These are phyloP conservation scores for Sphagnum contortum DNA, from an alignment of 225 moss, liverwort and hornwort genomes.

Conservation along the genomic window DNA sequence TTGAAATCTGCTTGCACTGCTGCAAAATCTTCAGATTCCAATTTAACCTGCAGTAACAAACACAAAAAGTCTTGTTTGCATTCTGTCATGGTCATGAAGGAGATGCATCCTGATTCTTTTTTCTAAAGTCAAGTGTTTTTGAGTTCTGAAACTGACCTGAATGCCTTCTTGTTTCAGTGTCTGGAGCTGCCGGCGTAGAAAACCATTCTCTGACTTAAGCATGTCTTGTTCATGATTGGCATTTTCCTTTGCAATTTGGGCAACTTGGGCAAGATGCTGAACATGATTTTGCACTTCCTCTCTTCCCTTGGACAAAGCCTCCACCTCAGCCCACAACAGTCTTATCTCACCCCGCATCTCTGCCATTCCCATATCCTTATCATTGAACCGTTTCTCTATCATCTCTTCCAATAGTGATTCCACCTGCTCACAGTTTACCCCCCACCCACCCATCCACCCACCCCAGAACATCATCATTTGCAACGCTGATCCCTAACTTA, in stretches of 20 bases:
- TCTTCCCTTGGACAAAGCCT: slow-evolving; percentile 35
- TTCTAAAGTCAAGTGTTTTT: no score
- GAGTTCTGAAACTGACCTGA: slow-evolving; percentile 9
- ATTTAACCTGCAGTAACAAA: slow-evolving; percentile 10
- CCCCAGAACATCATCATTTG: no score
- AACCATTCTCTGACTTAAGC: slow-evolving; percentile 9
- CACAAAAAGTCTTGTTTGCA: no score
- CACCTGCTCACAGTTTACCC: slow-evolving; percentile 12
- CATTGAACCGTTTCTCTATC: slow-evolving; percentile 33
- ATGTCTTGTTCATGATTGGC: slow-evolving; percentile 13
- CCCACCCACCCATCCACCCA: neutral
- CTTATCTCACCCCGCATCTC: slow-evolving; percentile 71
- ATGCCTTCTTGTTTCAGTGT: slow-evolving; percentile 10
- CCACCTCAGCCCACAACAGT: slow-evolving; percentile 59
- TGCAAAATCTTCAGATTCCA: slow-evolving; percentile 17
- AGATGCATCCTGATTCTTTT: no score
- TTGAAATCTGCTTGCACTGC: slow-evolving; percentile 31
- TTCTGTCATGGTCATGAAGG: no score
- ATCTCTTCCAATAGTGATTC: slow-evolving; percentile 32
- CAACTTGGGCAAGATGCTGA: slow-evolving; percentile 17
- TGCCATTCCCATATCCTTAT: slow-evolving; percentile 30
- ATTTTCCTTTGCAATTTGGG: slow-evolving; percentile 26
- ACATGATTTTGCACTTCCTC: slow-evolving; percentile 45
- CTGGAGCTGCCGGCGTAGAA: slow-evolving; percentile 16
- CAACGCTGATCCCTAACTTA: no score